Percentiles rank a stretch among this genome's conserved stretches.
Conservation (phyloP, 2,329 filamentous ascomycete species). For the Pochonia chlamydosporia region DNA sequence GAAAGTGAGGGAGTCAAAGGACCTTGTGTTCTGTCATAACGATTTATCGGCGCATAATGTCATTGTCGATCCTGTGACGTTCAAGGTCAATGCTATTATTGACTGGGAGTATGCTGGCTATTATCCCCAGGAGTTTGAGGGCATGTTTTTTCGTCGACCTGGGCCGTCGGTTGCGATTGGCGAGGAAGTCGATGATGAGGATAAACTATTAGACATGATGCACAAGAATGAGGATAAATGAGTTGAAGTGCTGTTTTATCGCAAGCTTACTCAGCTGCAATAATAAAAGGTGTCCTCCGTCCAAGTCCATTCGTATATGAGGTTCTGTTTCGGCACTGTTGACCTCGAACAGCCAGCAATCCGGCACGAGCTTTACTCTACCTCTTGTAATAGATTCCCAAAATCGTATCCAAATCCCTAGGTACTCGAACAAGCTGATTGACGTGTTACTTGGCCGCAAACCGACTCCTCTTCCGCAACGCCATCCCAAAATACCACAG, state of each 20-base stretch:
- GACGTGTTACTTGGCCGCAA: slow-evolving; percentile 4
- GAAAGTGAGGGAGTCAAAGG: slow-evolving; percentile 7
- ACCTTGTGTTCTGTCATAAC: slow-evolving; percentile 15
- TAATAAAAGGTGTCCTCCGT: no score
- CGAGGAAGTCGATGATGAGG: slow-evolving; percentile 18
- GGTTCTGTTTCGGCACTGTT: no score
- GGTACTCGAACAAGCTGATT: no score
- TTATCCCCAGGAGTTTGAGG: slow-evolving; percentile 23
- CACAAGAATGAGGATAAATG: slow-evolving; percentile 6
- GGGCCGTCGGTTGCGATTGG: slow-evolving; percentile 19
- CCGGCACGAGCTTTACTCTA: no score
- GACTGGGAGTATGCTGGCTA: slow-evolving; percentile 33
- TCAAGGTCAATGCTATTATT: slow-evolving; percentile 26
- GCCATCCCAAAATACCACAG: slow-evolving; percentile 9
- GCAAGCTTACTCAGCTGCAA: no score
- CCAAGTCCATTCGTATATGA: no score
- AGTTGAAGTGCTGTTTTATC: no score
- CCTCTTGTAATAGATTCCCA: no score
- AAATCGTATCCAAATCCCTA: no score
- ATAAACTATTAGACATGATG: slow-evolving; percentile 7
- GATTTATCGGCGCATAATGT: slow-evolving; percentile 9
- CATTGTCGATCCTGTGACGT: slow-evolving; percentile 14
- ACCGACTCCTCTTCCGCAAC: slow-evolving; percentile 6
- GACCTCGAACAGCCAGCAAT: no score
- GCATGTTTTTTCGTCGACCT: slow-evolving; percentile 15